Base-by-base conservation (phyloP, 495 filamentous ascomycete species). In the Trichoderma asperelloides region DNA sequence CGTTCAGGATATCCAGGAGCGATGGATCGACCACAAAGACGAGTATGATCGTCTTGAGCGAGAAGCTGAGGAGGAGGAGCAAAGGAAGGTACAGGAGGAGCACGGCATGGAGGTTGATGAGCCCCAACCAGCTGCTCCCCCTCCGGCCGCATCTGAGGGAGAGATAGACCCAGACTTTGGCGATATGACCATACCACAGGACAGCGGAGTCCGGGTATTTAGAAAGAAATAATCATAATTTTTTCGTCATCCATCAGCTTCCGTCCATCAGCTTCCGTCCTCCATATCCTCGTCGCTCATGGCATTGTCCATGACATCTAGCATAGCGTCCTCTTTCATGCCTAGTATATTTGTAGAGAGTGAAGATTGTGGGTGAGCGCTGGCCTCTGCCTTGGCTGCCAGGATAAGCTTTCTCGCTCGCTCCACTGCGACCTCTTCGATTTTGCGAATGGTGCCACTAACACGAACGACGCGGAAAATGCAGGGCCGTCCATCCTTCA, bases 391-490 rank as follows among this genome's bases (percentile, higher is more conserved):
- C 70, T 83, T 79, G 8, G 87, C 84, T 51, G 86, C 83, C 65
- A 88, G 79, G 67, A 96, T 88, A 72, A 90, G 85, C 63, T 81
- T 80, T 70, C 87, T 86, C 49, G 91, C 90, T 68, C 91, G 82
- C 25, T 86, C 82, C 72, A 97, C 88, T 43, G 89, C 91, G 75
- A 94, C 93, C 75, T 95, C 88, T 81, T 97, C 92, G 2, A 88
- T 89, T 78, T 96, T 97, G 68, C 86, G 86, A 71, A 98, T 96
- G 12, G 96, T 98, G 25, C 95, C 95, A 67, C 89, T 92, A n/a
- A 97, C 91, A 66, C 90, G 83, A 18, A 97, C 84, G n/a, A 98
- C 93, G 63, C 89, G 87, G 64, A 93, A 89, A 8, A 96, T 87
- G 70, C 91, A 93, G 0, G 85, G 81, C 65, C 76, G 78, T 55